A percentile compares a stretch with the other conserved stretches of the same genome.
These are phyloP conservation scores for Torrubiella hemipterigena DNA, from an alignment of 2,329 filamentous ascomycete genomes.

Conservation along the genomic window DNA sequence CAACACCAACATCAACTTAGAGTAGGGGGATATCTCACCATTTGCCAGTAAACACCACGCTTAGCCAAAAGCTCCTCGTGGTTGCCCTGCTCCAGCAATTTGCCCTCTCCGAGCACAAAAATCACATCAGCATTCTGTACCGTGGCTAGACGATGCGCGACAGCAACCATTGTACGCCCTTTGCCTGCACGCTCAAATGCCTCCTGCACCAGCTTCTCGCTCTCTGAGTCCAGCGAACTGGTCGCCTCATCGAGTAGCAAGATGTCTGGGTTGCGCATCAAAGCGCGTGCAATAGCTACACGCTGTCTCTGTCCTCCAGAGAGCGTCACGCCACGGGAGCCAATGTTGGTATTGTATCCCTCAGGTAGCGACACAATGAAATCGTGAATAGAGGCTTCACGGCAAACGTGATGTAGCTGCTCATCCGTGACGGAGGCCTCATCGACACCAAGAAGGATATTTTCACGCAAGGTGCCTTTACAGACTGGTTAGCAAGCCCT, in stretches of 20 bases:
- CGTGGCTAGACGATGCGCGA: slow-evolving; percentile 66
- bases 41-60: slow-evolving; percentile 44
- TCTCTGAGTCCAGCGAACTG: slow-evolving; percentile 53
- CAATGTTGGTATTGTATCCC: slow-evolving; percentile 56
- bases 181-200: slow-evolving; percentile 54
- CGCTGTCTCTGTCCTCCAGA: slow-evolving; percentile 66
- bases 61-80: slow-evolving; percentile 38
- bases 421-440: slow-evolving; percentile 38
- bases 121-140: slow-evolving; percentile 73
- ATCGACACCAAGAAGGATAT: slow-evolving; percentile 53
- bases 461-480: slow-evolving; percentile 57
- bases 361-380: slow-evolving; percentile 57
- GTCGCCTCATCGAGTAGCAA: slow-evolving; percentile 65
- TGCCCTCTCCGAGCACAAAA: slow-evolving; percentile 59
- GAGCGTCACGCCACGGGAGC: slow-evolving; percentile 52
- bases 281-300: slow-evolving; percentile 57
- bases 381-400: slow-evolving; percentile 56
- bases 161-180: slow-evolving; percentile 57
- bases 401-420: slow-evolving; percentile 38
- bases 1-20: neutral
- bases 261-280: slow-evolving; percentile 51
- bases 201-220: slow-evolving; percentile 47
- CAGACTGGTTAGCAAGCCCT: too few species aligned
- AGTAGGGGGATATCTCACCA: slow-evolving; percentile 28
- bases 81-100: slow-evolving; percentile 40